Evolutionary conservation across 1,284 basidiomycete genomes (phyloP).

Genomic region (Tilletia indica): DNA sequence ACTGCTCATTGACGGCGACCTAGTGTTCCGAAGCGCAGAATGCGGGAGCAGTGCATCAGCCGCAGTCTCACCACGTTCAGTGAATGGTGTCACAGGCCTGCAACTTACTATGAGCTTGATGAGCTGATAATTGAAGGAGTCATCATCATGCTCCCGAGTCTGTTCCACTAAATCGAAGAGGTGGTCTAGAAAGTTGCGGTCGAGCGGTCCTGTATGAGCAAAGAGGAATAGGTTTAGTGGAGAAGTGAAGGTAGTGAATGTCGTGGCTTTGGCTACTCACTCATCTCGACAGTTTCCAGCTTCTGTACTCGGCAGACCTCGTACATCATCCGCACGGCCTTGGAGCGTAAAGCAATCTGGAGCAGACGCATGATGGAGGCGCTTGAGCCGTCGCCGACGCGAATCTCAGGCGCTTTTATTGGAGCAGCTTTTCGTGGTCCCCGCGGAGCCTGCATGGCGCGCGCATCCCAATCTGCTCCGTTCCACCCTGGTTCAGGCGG

Average conservation of each 20-base stretch:
- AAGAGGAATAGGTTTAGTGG: background rate
- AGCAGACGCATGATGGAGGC: slow-evolving; percentile 18
- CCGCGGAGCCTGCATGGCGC: background rate
- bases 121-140: slow-evolving; percentile 86
- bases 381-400: slow-evolving; percentile 3
- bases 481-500: background rate
- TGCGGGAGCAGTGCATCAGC: background rate
- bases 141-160: slow-evolving; percentile 81
- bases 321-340: slow-evolving; percentile 58
- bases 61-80: too few species aligned
- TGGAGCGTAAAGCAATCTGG: slow-evolving; percentile 42
- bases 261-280: slow-evolving; percentile 19
- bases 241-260: background rate
- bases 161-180: slow-evolving; percentile 91
- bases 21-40: background rate
- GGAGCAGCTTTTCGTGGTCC: background rate
- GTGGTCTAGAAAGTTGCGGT: slow-evolving; percentile 79
- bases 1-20: slow-evolving; percentile 87
- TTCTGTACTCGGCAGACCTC: slow-evolving; percentile 47
- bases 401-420: background rate
- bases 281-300: slow-evolving; percentile 37
- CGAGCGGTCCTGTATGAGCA: slow-evolving; percentile 56
- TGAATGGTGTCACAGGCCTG: background rate
- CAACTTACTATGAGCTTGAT: slow-evolving; percentile 79
- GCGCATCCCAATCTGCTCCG: background rate